Percentiles rank a stretch among this genome's conserved stretches.
phyloP scores from a whole-genome alignment of 768 basidiomycete genomes.

The Hericium coralloides region DNA sequence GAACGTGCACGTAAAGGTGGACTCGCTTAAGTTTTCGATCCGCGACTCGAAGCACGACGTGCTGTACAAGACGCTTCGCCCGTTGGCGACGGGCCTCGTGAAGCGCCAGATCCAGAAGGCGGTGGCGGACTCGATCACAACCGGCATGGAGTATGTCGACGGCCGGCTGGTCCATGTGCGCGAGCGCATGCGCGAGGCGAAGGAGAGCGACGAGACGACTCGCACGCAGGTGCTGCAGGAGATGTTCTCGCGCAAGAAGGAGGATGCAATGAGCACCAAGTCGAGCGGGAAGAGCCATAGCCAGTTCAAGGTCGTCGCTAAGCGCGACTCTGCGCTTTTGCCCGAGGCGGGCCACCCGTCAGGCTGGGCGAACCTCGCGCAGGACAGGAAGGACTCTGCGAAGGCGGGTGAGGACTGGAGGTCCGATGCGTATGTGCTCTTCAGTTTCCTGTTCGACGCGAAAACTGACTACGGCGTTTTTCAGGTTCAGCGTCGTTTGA shows the following conservation, averaged over 20 bases:
- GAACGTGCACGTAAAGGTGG: slow-evolving; percentile 71
- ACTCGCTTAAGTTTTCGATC: slow-evolving; percentile 82
- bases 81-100: slow-evolving; percentile 73
- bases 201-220: slow-evolving; percentile 25
- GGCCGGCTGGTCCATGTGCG: slow-evolving; percentile 83
- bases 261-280: slow-evolving; percentile 27
- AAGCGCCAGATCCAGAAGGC: slow-evolving; percentile 66
- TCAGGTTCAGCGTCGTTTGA: background rate
- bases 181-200: slow-evolving; percentile 53
- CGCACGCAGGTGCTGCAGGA: slow-evolving; percentile 51
- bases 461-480: background rate
- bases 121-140: slow-evolving; percentile 57
- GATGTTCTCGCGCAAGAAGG: slow-evolving; percentile 56
- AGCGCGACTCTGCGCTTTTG: slow-evolving; percentile 57
- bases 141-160: slow-evolving; percentile 81
- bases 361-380: slow-evolving; percentile 61
- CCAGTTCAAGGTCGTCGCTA: slow-evolving; percentile 78
- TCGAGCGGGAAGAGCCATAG: slow-evolving; percentile 35
- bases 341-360: slow-evolving; percentile 53
- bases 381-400: slow-evolving; percentile 35
- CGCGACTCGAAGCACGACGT: slow-evolving; percentile 87
- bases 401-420: slow-evolving; percentile 41
- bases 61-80: slow-evolving; percentile 77
- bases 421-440: slow-evolving; percentile 36
- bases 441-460: background rate